phyloP scores from a whole-genome alignment of 208 protist genomes.

The Crithidia brevicula region DNA sequence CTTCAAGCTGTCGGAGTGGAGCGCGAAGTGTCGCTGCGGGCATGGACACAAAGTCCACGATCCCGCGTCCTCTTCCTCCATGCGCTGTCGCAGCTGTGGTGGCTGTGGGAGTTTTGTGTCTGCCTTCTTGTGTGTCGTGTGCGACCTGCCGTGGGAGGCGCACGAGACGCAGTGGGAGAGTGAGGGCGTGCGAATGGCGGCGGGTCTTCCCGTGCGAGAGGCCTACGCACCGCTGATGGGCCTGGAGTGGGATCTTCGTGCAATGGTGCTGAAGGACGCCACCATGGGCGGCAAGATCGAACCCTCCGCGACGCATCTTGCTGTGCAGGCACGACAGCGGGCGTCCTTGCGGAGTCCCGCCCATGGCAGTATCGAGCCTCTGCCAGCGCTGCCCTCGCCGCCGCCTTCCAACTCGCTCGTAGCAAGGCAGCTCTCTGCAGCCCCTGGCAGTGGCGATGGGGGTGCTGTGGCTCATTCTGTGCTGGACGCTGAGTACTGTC shows the following conservation, averaged over 20 bases:
- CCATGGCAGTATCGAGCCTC: no score
- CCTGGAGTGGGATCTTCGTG: slow-evolving; percentile 70
- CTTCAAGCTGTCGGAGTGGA: slow-evolving; percentile 69
- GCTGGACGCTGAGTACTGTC: slow-evolving; percentile 40
- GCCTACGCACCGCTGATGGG: slow-evolving; percentile 71
- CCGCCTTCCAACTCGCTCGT: no score
- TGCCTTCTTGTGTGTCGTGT: slow-evolving; percentile 85
- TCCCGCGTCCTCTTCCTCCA: slow-evolving; percentile 5
- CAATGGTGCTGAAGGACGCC: slow-evolving; percentile 60
- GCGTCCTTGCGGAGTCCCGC: background rate
- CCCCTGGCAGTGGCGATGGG: background rate
- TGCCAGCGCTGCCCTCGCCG: no score
- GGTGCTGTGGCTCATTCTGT: slow-evolving; percentile 12
- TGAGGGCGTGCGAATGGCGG: slow-evolving; percentile 45
- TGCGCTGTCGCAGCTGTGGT: slow-evolving; percentile 48
- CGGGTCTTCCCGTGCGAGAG: slow-evolving; percentile 58
- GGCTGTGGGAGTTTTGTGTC: slow-evolving; percentile 58
- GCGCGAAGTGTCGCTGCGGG: slow-evolving; percentile 82
- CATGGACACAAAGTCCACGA: slow-evolving; percentile 71
- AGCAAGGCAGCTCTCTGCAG: no score
- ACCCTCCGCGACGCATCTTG: slow-evolving; percentile 19
- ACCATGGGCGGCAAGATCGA: slow-evolving; percentile 57
- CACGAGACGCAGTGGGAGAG: slow-evolving; percentile 86
- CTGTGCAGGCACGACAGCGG: background rate
- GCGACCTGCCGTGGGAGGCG: slow-evolving; percentile 80